A percentile compares a stretch with the other conserved stretches of the same genome.
Conservation (phyloP, 73 alveolate genomes). For the Blepharisma japonicum region DNA sequence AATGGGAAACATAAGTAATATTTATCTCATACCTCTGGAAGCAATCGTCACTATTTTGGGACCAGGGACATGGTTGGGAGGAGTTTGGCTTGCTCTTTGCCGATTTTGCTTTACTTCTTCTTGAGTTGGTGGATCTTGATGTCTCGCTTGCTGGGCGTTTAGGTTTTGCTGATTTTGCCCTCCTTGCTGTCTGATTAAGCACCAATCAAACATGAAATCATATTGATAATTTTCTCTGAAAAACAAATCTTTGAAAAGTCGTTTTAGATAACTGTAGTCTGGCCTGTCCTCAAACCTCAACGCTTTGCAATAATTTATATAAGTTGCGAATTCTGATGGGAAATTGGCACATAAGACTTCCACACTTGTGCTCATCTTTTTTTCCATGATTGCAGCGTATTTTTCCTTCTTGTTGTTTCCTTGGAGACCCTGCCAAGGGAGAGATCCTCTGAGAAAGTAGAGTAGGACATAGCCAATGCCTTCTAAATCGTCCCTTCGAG, state of each 20-base stretch:
- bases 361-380: constrained; percentile 60
- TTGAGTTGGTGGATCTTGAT: no score
- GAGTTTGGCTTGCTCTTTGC: no score
- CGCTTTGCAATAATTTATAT: constrained; percentile 53
- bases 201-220: no score
- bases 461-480: constrained; percentile 72
- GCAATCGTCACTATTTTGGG: no score
- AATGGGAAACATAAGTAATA: no score
- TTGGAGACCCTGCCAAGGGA: constrained; percentile 77
- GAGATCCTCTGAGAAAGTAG: constrained; percentile 66
- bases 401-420: constrained; percentile 68
- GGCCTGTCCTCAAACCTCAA: constrained; percentile 75
- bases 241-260: constrained; percentile 26
- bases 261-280: constrained; percentile 41
- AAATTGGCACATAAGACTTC: constrained; percentile 65
- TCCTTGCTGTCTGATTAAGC: no score
- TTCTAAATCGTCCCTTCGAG: constrained; percentile 82
- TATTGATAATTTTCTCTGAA: no score
- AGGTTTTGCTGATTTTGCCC: no score
- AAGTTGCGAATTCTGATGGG: constrained; percentile 63
- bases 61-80: no score
- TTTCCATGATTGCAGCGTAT: constrained; percentile 65
- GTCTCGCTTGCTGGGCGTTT: no score
- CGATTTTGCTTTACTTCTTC: no score
- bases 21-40: no score